These are phyloP conservation scores for Solanum chmielewskii DNA, from an alignment of 257 asterid species.

Conservation along the genomic window DNA sequence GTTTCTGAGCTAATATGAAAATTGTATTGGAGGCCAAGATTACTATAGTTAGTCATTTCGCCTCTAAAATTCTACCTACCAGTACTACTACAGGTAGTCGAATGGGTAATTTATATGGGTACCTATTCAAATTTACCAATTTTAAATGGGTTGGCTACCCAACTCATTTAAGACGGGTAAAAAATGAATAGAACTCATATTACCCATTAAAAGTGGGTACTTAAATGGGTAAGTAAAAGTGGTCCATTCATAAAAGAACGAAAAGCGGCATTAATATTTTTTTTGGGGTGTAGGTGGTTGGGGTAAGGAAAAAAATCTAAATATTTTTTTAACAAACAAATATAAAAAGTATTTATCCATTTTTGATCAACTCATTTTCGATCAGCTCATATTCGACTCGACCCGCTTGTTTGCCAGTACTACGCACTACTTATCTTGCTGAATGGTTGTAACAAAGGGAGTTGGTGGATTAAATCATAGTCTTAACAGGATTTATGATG, in stretches of 20 bases:
- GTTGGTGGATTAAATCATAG: neutral
- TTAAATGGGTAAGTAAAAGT: neutral
- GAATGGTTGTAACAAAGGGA: neutral
- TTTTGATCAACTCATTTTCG: too few species aligned
- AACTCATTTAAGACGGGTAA: too few species aligned
- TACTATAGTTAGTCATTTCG: neutral
- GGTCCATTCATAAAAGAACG: neutral
- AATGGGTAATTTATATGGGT: too few species aligned
- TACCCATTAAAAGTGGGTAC: neutral
- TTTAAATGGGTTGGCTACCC: too few species aligned
- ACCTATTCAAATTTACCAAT: too few species aligned
- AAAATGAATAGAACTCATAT: neutral
- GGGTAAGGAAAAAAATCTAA: neutral
- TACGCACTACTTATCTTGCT: neutral
- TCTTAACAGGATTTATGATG: neutral
- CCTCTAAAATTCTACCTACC: neutral
- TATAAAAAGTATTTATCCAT: neutral
- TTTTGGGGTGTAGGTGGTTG: neutral
- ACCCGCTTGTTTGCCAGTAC: neutral
- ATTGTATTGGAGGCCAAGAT: neutral
- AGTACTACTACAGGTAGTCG: neutral
- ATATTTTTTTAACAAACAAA: too few species aligned
- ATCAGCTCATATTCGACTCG: neutral
- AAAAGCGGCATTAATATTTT: neutral
- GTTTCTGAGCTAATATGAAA: neutral